A percentile compares a stretch with the other conserved stretches of the same genome.
Conservation (phyloP, 2,329 filamentous ascomycete species). For the Periconia digitata region DNA sequence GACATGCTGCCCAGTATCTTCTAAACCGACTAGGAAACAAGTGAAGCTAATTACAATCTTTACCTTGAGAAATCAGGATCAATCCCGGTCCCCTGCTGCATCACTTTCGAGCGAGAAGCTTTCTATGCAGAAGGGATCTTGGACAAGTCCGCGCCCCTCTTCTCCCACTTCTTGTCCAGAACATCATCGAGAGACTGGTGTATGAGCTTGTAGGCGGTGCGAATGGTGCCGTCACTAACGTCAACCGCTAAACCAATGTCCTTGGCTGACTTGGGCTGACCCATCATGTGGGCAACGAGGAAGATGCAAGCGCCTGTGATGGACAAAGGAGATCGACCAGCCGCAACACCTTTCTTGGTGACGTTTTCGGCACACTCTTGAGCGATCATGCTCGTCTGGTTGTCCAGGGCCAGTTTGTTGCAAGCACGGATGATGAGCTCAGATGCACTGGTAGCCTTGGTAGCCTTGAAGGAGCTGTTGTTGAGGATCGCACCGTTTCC, state of each 20-base stretch:
- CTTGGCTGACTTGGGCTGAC: slow-evolving; percentile 75
- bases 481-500: slow-evolving; percentile 47
- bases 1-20: no score
- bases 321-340: slow-evolving; percentile 89
- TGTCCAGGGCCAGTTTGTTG: slow-evolving; percentile 75
- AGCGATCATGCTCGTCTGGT: slow-evolving; percentile 77
- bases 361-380: slow-evolving; percentile 77
- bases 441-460: slow-evolving; percentile 74
- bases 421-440: slow-evolving; percentile 90
- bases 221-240: slow-evolving; percentile 95
- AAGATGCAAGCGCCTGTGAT: slow-evolving; percentile 96
- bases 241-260: slow-evolving; percentile 83
- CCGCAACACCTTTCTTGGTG: slow-evolving; percentile 75
- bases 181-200: slow-evolving; percentile 73
- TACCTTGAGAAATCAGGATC: no score
- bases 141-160: slow-evolving; percentile 69
- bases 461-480: slow-evolving; percentile 68
- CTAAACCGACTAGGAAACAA: no score
- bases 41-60: no score
- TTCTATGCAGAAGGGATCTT: slow-evolving; percentile 66
- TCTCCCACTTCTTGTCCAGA: slow-evolving; percentile 74
- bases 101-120: no score
- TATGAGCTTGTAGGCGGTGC: slow-evolving; percentile 89
- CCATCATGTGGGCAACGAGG: slow-evolving; percentile 87
- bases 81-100: no score